Base-by-base conservation (phyloP, 371 early-diverging fungal species). In the Spiromyces aspiralis region DNA sequence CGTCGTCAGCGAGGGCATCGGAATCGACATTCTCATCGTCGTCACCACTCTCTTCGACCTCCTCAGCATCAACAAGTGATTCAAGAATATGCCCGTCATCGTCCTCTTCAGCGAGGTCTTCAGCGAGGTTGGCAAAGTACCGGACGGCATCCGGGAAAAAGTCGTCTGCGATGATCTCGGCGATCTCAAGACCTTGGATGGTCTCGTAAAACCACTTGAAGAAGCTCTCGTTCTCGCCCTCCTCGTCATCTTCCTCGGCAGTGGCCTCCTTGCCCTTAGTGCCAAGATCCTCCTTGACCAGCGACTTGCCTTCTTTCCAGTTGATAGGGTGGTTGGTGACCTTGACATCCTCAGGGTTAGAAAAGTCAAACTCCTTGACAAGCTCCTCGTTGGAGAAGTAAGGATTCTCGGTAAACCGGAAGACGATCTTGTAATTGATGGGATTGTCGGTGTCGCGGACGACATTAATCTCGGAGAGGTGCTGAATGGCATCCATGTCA, bases 161-260 rank as follows among this genome's bases (percentile, higher is more conserved):
- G 47, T 67, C 67, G 25, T 67, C 66, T 26, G 67, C 67, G 44
- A 67, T 63, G 22, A 67, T 43, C 41, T 67, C 67, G 16, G 67
- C 67, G 24, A 67, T 50, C 20, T 67, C 6, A 22, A 44, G 59
- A 10, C 66, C 60, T 45, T 67, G 60, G 42, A 59, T 61, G 22
- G 41, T 65, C 23, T 67, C 67, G 45, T 45, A 58, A 24, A 67
- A 67, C 62, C 65, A 67, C 50, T 57, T 62, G 41, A 67, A 67
- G 51, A 67, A 67, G 56, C 67, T 66, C 23, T 60, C 45, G 23
- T 62, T 58, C 41, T 67, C 68, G 47, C 57, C 59, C 41, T 67
- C 56, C 47, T 61, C 67, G 47, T 51, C 43, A 25, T 49, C 58
- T 1, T 53, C 59, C 13, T 50, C 56, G 12, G 25, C 53, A 16